phyloP scores from a whole-genome alignment of 139 green algal species.

The Nannochloris sp. region DNA sequence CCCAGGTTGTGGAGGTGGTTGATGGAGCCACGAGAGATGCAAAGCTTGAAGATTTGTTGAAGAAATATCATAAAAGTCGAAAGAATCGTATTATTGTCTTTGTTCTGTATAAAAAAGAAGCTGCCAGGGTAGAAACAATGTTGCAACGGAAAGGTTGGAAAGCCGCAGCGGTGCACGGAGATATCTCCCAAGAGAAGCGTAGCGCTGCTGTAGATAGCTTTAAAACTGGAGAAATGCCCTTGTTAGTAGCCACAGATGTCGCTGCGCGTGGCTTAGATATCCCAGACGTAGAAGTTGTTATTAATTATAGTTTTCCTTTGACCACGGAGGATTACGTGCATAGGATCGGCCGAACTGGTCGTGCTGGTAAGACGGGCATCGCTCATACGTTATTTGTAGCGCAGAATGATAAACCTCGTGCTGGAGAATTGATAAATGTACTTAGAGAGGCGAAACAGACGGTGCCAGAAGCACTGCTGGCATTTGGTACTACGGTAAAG shows the following conservation, averaged over 20 bases:
- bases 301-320: slow-evolving; percentile 97
- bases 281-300: slow-evolving; percentile 68
- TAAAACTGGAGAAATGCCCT: slow-evolving; percentile 47
- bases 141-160: slow-evolving; percentile 67
- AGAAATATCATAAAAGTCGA: slow-evolving; percentile 67
- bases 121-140: slow-evolving; percentile 66
- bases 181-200: slow-evolving; percentile 76
- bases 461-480: slow-evolving; percentile 77
- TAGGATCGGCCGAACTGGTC: slow-evolving; percentile 88
- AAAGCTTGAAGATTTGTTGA: slow-evolving; percentile 66
- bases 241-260: slow-evolving; percentile 71
- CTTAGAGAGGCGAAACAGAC: slow-evolving; percentile 78
- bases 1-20: slow-evolving; percentile 89
- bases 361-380: slow-evolving; percentile 80
- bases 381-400: slow-evolving; percentile 86
- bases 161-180: slow-evolving; percentile 74
- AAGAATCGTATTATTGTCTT: slow-evolving; percentile 91
- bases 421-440: slow-evolving; percentile 95
- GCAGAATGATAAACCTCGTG: slow-evolving; percentile 62
- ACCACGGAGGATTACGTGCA: slow-evolving; percentile 98
- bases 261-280: slow-evolving; percentile 64
- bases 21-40: slow-evolving; percentile 58
- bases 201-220: slow-evolving; percentile 75
- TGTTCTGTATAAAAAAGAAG: slow-evolving; percentile 97
- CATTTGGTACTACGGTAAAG: slow-evolving; percentile 93